phyloP scores from a whole-genome alignment of 78 protist species.

The Pigoraptor vietnamica region DNA sequence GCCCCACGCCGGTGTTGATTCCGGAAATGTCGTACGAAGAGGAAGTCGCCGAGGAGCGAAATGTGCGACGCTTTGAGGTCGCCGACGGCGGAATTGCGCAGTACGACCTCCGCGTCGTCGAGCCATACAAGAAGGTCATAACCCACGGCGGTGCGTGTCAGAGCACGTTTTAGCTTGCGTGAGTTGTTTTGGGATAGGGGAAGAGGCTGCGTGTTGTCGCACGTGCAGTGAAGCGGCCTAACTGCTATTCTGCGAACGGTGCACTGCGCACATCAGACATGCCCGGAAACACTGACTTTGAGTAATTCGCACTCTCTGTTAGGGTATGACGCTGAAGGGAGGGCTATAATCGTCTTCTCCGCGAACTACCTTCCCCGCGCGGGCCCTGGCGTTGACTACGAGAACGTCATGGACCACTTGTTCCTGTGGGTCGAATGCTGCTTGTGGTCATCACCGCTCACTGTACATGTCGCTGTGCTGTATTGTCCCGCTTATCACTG shows the following conservation, averaged over 20 bases:
- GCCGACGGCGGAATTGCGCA: background rate
- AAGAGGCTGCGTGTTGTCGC: background rate
- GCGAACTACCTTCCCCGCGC: background rate
- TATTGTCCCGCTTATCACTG: too few relatives aligned
- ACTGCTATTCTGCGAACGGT: background rate
- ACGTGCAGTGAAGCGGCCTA: background rate
- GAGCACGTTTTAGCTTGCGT: too few relatives aligned
- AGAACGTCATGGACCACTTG: background rate
- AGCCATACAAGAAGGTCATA: background rate
- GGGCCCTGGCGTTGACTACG: background rate
- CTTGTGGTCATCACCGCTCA: too few relatives aligned
- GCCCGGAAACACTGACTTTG: too few relatives aligned
- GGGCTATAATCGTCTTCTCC: background rate
- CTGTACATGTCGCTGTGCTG: background rate
- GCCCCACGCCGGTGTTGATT: background rate
- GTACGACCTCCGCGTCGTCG: background rate
- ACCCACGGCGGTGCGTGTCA: background rate
- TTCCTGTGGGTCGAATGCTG: background rate
- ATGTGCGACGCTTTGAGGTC: background rate
- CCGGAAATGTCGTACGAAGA: background rate
- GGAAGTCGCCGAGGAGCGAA: background rate
- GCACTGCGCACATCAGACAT: too few relatives aligned
- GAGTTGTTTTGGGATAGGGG: background rate
- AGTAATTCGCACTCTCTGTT: too few relatives aligned
- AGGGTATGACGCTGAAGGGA: background rate